Evolutionary conservation across 2,329 filamentous ascomycete species (phyloP).

Genomic region (Colletotrichum tropicale): DNA sequence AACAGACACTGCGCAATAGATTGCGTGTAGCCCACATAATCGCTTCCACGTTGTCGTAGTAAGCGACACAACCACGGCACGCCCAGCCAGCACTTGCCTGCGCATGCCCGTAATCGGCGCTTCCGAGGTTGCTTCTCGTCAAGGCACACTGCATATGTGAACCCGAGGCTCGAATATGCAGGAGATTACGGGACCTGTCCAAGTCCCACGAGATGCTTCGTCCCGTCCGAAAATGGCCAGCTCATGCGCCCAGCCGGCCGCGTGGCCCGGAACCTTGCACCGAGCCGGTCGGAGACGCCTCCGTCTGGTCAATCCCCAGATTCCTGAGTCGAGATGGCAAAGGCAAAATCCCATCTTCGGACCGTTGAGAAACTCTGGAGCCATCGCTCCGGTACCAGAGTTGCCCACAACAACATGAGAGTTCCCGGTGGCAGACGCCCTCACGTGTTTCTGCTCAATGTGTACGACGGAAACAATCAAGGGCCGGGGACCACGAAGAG

Average conservation of each 20-base stretch:
- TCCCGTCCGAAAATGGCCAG: not conserved
- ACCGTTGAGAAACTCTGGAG: slow-evolving; percentile 11
- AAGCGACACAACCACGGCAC: not conserved
- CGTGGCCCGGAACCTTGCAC: not conserved
- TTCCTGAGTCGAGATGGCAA: not conserved
- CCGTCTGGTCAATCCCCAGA: not conserved
- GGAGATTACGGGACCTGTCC: not conserved
- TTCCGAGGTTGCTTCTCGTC: not conserved
- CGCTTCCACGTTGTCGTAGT: not conserved
- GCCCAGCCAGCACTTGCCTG: not conserved
- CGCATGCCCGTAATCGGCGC: not conserved
- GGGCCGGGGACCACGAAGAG: not conserved
- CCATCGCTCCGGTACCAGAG: not conserved
- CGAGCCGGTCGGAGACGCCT: not conserved
- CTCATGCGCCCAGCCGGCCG: not conserved
- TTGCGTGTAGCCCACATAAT: not conserved
- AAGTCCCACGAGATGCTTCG: not conserved
- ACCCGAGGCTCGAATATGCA: not conserved
- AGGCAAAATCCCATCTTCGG: not conserved
- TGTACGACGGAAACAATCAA: not conserved
- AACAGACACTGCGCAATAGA: not conserved
- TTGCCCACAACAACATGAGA: not conserved
- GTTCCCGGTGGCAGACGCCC: not conserved
- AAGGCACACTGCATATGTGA: not conserved
- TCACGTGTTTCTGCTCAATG: not conserved